Evolutionary conservation across 306 rosid species (phyloP).

Genomic region (Oxytropis ochrocephala): DNA sequence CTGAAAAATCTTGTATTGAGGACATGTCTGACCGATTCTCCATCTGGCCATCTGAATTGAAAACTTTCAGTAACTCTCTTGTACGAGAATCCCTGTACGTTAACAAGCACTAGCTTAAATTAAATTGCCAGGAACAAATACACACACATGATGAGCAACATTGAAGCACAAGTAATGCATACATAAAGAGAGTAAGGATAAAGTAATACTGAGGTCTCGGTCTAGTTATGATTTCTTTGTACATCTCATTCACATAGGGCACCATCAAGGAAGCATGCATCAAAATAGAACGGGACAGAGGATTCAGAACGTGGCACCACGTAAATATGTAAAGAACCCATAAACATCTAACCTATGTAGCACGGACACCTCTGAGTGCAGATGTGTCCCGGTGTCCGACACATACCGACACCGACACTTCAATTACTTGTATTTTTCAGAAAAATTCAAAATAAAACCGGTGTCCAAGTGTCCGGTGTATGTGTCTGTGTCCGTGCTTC

Average conservation of each 20-base stretch:
- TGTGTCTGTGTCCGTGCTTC: no score
- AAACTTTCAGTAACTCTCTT: slow-evolving; percentile 83
- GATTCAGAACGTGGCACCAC: slow-evolving; percentile 1
- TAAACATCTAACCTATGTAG: neutral
- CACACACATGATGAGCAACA: neutral
- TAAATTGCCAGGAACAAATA: slow-evolving; percentile 3
- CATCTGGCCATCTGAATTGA: slow-evolving; percentile 78
- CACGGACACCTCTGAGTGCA: no score
- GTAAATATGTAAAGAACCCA: neutral
- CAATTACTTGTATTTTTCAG: no score
- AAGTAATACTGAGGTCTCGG: neutral
- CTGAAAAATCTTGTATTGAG: slow-evolving; percentile 54
- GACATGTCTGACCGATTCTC: slow-evolving; percentile 74
- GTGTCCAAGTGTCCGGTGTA: no score
- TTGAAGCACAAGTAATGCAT: neutral
- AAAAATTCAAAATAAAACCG: no score
- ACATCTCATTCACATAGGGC: neutral
- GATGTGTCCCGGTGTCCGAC: no score
- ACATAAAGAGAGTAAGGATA: neutral
- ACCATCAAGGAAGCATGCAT: neutral
- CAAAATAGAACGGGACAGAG: neutral
- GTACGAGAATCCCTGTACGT: slow-evolving; percentile 82
- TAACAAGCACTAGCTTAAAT: slow-evolving; percentile 34
- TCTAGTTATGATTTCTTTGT: neutral
- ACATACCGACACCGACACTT: no score